Conservation (phyloP, 2,329 filamentous ascomycete genomes). For the Aspergillus aculeatus region DNA sequence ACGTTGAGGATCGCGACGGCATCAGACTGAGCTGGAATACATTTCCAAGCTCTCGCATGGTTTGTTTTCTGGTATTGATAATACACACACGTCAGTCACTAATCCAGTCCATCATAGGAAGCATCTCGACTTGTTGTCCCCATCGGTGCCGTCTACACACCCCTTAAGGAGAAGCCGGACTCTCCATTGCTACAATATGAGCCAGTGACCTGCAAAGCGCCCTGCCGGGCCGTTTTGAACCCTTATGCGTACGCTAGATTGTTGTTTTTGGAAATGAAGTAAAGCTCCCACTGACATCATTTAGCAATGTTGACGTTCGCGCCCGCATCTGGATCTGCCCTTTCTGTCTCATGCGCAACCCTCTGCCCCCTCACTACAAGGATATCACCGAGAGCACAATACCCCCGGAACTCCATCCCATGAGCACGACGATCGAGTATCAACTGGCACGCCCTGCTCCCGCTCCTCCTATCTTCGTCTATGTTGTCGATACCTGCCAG, state of each 20-base stretch:
- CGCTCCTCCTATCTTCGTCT: constrained; percentile 66
- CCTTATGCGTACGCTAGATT: constrained; percentile 75
- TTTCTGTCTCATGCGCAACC: constrained; percentile 66
- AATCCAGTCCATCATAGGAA: constrained; percentile 61
- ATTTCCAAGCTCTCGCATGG: constrained; percentile 97
- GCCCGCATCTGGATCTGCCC: constrained; percentile 68
- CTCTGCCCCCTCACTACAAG: constrained; percentile 66
- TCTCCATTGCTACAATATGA: constrained; percentile 91
- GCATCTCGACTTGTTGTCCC: constrained; percentile 91
- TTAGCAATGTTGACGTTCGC: constrained; percentile 64
- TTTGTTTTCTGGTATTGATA: constrained; percentile 42
- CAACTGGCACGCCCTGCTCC: constrained; percentile 61
- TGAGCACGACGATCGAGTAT: constrained; percentile 67
- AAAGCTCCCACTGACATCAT: constrained; percentile 25
- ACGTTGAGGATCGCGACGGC: constrained; percentile 94
- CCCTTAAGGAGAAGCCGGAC: constrained; percentile 87
- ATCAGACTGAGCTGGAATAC: constrained; percentile 98
- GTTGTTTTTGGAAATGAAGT: background rate
- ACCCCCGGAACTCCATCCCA: constrained; percentile 64
- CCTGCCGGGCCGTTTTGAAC: constrained; percentile 93
- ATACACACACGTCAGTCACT: constrained; percentile 1
- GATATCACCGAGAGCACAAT: constrained; percentile 66
- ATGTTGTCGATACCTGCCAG: constrained; percentile 68
- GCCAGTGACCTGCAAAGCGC: constrained; percentile 93
- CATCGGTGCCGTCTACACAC: constrained; percentile 93